Evolutionary conservation across 208 protist genomes (phyloP).

Genomic region (Wallacemonas sp.): DNA sequence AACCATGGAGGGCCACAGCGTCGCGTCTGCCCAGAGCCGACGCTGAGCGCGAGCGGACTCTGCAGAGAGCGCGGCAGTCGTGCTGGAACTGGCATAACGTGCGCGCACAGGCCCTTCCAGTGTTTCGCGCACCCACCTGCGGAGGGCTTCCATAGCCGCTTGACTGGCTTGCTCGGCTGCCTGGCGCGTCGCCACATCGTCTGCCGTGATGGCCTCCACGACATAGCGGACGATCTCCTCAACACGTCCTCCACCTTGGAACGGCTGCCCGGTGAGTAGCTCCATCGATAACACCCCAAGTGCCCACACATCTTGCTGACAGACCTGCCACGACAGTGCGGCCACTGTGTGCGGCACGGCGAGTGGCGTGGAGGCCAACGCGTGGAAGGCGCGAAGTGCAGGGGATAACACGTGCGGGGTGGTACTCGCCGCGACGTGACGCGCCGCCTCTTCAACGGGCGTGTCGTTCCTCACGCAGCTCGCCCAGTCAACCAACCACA

Average conservation of each 20-base stretch:
- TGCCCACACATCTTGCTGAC: conserved; percentile 37
- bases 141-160: conserved; percentile 7
- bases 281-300: conserved; percentile 37
- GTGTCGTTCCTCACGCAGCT: conserved; percentile 8
- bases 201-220: neutral
- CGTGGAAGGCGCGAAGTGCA: conserved; percentile 12
- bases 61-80: no score
- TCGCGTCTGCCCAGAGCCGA: no score
- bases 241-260: neutral
- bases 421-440: conserved; percentile 6
- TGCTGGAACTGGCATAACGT: neutral
- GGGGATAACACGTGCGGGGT: conserved; percentile 30
- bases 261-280: conserved; percentile 8
- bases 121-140: conserved; percentile 4
- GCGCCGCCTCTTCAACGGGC: neutral
- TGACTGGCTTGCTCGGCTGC: no score
- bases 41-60: no score
- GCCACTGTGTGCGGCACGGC: no score
- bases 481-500: conserved; percentile 40
- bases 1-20: conserved; percentile 11
- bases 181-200: no score
- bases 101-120: neutral
- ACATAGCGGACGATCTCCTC: neutral
- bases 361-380: neutral
- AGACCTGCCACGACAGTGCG: no score